Base-by-base conservation (phyloP, 1,284 basidiomycete genomes). In the Heterobasidion parviporum region DNA sequence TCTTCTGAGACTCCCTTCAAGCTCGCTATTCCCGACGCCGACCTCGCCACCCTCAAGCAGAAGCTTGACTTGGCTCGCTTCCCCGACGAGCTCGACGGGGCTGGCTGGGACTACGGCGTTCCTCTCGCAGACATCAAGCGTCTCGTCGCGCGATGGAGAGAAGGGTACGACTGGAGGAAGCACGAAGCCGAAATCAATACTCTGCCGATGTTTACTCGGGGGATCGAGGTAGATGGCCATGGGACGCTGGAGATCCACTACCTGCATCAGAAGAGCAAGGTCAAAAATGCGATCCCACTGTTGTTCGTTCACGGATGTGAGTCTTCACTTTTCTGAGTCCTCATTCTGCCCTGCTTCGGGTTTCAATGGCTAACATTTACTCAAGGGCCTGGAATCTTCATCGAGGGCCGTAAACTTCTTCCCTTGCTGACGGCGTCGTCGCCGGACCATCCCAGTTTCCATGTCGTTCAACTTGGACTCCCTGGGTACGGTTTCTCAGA, bases 341-440 rank as follows among this genome's bases (percentile, higher is more conserved):
- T 6, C 15, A 8, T 26, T 49, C 8, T 35, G 16, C 26, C 12
- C 9, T 6, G 38, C 15, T 15, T 8, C 7, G 44, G 26, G 0
- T 18, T 20, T 8, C 38, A 20, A 26, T 20, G n/a, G 35, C 20
- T 26, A 46, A 35, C 20, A 1, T 18, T 15, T 10, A 32, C 9
- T 52, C 7, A 34, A 85, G 83, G 83, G 83, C 82, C 83, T 0
- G 81, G 83, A 35, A 71, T 72, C 56, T 83, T 84, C 62, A 63
- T 79, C 34, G 82, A 85, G 68, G 75, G 74, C 15, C 67, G 68
- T 52, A 85, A 81, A 65, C 65, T 83, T 0, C 65, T 83, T 0
- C 80, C 83, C 0, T 60, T 82, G 1, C 67, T 85, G 54, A 71
- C 70, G 0, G 63, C 68, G 2, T 65, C 69, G 0, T 71, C 72